Evolutionary conservation across 768 basidiomycete species (phyloP), one percentile per base, ranked within the genome.

Genomic region (Paxillus ammoniavirescens): DNA sequence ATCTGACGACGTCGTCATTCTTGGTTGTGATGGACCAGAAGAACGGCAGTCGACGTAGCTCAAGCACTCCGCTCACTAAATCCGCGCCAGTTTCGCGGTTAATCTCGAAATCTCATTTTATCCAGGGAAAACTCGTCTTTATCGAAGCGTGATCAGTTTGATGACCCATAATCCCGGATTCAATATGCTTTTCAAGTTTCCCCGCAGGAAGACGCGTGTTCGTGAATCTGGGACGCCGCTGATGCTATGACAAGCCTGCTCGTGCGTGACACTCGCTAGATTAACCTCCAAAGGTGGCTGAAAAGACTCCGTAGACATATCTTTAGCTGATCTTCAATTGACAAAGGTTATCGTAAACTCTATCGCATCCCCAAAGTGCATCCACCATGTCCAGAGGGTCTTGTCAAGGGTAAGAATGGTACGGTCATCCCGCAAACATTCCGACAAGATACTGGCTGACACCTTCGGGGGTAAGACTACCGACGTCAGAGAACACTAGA

Each of bases 401-500:
- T 35, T 47, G 40, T 28, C 40, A 53, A 35, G 50, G 42, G 49
- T 55, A 42, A 55, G 40, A 30, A 28, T 38, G 43, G 59, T 53
- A 53, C 48, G 48, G 42, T 75, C 65, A 88, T 61, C 84, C 89
- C 58, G 89, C 87, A 75, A 92, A 96, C 86, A 95, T 93, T 59
- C 91, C 93, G 54, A 97, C 94, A 42, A 97, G 80, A 69, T 95
- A 95, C 69, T 94, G 93, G 72, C 91, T 94, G 59, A 97, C 92
- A 53, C 91, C 90, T 73, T 92, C 90, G 31, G 94, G 93, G 18
- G 92, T 93, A 57, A 95, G 77, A 61, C 91, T 91, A 18, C 96
- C 96, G 40, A 98, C 85, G 62, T 98, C 96, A 52, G 91, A 93
- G 67, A 98, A 91, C 36, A 98, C 92, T 36, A 98, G 80, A 35